A percentile compares a stretch with the other conserved stretches of the same genome.
phyloP scores from a whole-genome alignment of 371 early-diverging fungal species.

The Mortierella sp. region DNA sequence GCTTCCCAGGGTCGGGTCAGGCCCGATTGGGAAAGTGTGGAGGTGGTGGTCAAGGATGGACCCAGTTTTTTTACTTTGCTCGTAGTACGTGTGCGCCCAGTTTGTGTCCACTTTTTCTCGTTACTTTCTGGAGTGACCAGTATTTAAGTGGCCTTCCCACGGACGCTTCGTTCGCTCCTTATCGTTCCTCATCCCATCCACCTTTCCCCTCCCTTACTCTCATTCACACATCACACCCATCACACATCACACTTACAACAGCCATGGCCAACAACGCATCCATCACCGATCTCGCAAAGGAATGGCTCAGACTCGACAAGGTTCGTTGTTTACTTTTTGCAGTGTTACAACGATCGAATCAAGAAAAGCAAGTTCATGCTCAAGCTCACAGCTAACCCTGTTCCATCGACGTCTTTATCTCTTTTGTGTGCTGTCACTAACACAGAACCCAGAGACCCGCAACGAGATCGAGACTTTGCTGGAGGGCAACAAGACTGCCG shows the following conservation, averaged over 20 bases:
- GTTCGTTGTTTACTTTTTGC: conserved; percentile 49
- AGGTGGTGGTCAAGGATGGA: background rate
- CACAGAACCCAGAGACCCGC: conserved; percentile 79
- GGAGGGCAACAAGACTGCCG: conserved; percentile 64
- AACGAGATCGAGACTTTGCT: conserved; percentile 70
- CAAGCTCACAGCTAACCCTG: background rate
- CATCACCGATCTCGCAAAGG: conserved; percentile 55
- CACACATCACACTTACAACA: background rate
- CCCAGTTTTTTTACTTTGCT: background rate
- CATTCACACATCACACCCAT: background rate
- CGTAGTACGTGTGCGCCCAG: background rate
- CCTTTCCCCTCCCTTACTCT: background rate
- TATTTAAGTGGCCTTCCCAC: background rate
- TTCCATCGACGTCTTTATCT: background rate
- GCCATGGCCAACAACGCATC: conserved; percentile 31
- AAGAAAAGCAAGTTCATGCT: background rate
- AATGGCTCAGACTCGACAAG: conserved; percentile 84
- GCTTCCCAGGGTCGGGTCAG: background rate
- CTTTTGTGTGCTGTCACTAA: no score
- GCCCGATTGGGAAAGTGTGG: conserved; percentile 5
- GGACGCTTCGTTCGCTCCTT: background rate
- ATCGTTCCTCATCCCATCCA: background rate
- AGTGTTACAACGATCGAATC: background rate
- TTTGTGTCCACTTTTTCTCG: background rate
- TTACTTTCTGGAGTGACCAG: background rate